phyloP scores from a whole-genome alignment of 805 yeast genomes.

The Saturnispora kantuleensis region DNA sequence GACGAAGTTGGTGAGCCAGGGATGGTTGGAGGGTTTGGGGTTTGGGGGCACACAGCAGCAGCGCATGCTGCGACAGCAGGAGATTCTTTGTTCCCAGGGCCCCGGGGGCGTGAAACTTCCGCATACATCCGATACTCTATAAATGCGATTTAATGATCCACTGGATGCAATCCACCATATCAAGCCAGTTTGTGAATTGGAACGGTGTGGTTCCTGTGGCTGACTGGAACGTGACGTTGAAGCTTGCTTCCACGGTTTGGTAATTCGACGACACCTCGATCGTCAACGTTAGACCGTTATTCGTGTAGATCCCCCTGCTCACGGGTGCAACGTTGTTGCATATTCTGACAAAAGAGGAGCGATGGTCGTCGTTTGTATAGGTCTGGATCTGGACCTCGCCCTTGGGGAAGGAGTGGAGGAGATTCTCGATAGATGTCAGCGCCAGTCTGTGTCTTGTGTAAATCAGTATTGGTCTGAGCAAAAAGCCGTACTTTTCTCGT shows the following conservation, averaged over 20 bases:
- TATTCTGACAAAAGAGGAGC: slow-evolving; percentile 17
- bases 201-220: slow-evolving; percentile 13
- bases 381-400: no score
- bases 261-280: slow-evolving; percentile 12
- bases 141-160: slow-evolving; percentile 34
- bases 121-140: not conserved
- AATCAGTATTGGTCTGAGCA: slow-evolving; percentile 50
- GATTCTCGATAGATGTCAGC: slow-evolving; percentile 27
- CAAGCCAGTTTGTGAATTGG: slow-evolving; percentile 38
- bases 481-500: slow-evolving; percentile 22
- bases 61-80: slow-evolving; percentile 1
- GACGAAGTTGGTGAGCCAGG: slow-evolving; percentile 1
- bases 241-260: slow-evolving; percentile 10
- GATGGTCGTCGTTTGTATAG: not conserved
- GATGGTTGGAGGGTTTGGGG: slow-evolving; percentile 8
- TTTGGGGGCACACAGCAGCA: slow-evolving; percentile 1
- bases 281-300: no score
- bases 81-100: not conserved
- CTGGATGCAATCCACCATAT: slow-evolving; percentile 43
- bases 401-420: slow-evolving; percentile 6
- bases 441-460: slow-evolving; percentile 45
- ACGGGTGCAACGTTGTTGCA: slow-evolving; percentile 17
- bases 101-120: no score
- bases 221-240: slow-evolving; percentile 11
- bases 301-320: not conserved